Evolutionary conservation across 768 basidiomycete species (phyloP), one percentile per base, ranked within the genome.

Genomic region (Tricholoma hemisulphureum): DNA sequence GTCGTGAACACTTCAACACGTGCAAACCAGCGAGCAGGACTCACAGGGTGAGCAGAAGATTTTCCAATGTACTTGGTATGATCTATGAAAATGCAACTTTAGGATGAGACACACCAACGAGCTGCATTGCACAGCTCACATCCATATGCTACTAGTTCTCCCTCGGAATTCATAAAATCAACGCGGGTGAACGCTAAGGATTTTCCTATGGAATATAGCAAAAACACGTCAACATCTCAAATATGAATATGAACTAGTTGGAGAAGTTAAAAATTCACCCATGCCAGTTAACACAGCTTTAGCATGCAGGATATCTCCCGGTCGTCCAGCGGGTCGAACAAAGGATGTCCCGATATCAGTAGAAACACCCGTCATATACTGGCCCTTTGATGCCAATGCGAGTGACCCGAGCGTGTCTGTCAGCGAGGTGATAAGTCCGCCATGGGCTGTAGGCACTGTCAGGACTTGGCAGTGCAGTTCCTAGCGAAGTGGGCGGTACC

Each of bases 61-160:
- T 82, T 89, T 13, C 89, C 91, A 56, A 93, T 75, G 61, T 91
- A 93, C 69, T 94, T 94, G 7, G 92, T 94, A 64, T 93, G 92
- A 58, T 87, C 91, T 93, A 58, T 1, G 50, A 21, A n/a, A 51
- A 54, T 23, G 28, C 35, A 51, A 59, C 55, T 32, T 60, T 35
- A 31, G 61, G 29, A 57, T 35, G 54, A 61, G 37, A 35, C 11
- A 28, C 20, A 24, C 39, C 9, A 55, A 13, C 20, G 32, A 4
- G 8, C 16, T 9, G 39, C 53, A 28, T 9, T 55, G 58, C 50
- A 23, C 20, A 26, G 76, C 88, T 65, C 66, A 92, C 91, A 83
- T 61, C 91, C 91, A 65, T 91, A 93, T 8, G 91, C 91, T 4
- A 93, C 86, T 16, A 93, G 70, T 39, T 87, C 81, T 0, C 91